Conservation (phyloP, 805 yeast genomes). For the Sugiyamaella boreocaroliniensis region DNA sequence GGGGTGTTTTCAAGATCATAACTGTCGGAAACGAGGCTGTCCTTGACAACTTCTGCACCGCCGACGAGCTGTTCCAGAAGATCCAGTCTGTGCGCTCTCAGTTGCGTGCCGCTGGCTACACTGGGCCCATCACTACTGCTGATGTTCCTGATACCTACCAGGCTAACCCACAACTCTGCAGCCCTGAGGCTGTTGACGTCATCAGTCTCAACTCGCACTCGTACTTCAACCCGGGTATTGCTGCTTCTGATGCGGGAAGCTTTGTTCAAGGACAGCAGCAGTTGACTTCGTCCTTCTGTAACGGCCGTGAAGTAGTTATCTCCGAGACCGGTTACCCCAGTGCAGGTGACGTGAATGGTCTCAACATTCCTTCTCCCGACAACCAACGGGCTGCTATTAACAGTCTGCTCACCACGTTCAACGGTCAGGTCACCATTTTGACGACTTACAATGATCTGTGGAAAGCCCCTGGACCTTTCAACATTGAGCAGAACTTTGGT, state of each 20-base stretch:
- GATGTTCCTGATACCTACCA: conserved; percentile 81
- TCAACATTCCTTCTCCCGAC: conserved; percentile 58
- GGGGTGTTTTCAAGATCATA: conserved; percentile 70
- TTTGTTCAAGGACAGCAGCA: conserved; percentile 60
- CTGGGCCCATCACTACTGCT: conserved; percentile 71
- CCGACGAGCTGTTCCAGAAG: conserved; percentile 54
- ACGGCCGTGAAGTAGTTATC: conserved; percentile 45
- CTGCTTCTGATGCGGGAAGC: conserved; percentile 63
- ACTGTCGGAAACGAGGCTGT: conserved; percentile 90
- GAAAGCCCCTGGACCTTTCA: conserved; percentile 79
- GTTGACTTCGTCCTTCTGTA: conserved; percentile 51
- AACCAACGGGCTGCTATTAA: conserved; percentile 69
- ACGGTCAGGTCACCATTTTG: conserved; percentile 54
- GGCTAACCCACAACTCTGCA: conserved; percentile 59
- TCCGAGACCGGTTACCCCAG: conserved; percentile 92
- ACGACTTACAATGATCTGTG: conserved; percentile 80
- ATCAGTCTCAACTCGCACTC: conserved; percentile 84
- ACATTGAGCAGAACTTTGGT: conserved; percentile 86
- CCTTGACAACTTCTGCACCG: conserved; percentile 53
- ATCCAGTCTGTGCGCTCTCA: conserved; percentile 55
- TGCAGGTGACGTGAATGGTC: conserved; percentile 63
- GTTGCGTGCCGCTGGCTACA: conserved; percentile 63
- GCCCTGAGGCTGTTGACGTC: conserved; percentile 62
- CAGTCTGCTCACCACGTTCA: conserved; percentile 49
- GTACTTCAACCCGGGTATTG: conserved; percentile 59